A percentile compares a stretch with the other conserved stretches of the same genome.
Evolutionary conservation across 805 yeast genomes (phyloP).

Genomic region (Candida schatavii): DNA sequence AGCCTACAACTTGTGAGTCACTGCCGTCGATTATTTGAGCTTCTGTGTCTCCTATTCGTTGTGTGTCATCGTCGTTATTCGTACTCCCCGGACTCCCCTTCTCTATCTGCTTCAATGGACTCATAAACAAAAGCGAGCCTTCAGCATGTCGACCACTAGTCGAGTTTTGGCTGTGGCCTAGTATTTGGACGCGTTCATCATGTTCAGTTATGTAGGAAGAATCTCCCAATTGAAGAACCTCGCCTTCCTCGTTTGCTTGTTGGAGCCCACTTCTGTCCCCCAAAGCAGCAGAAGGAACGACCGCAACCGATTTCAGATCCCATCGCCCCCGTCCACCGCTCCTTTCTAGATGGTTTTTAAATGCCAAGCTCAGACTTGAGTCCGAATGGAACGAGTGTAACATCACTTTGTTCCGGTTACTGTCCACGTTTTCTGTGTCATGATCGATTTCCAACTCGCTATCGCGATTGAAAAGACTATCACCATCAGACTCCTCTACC

Average conservation of each 20-base stretch:
- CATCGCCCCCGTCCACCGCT: neutral
- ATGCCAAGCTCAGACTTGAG: neutral
- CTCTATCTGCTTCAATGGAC: neutral
- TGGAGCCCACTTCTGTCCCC: neutral
- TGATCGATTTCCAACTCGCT: neutral
- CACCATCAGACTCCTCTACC: neutral
- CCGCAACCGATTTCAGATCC: too few relatives aligned
- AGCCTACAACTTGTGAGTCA: neutral
- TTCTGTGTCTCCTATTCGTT: neutral
- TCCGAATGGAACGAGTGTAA: conserved; percentile 4
- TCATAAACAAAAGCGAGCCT: neutral
- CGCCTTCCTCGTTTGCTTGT: too few relatives aligned
- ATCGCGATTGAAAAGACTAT: neutral
- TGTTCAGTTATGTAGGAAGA: neutral
- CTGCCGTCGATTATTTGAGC: neutral
- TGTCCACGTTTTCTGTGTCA: neutral
- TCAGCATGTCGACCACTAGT: too few relatives aligned
- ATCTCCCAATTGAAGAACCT: neutral
- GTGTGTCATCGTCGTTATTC: conserved; percentile 1
- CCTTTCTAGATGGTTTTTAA: neutral
- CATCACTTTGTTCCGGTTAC: neutral
- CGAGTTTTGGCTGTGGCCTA: too few relatives aligned
- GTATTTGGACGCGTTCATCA: neutral
- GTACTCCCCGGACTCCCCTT: too few relatives aligned
- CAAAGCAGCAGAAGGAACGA: neutral